These are phyloP conservation scores for Epipyxis sp. DNA, from an alignment of 108 stramenopile genomes.

Conservation along the genomic window DNA sequence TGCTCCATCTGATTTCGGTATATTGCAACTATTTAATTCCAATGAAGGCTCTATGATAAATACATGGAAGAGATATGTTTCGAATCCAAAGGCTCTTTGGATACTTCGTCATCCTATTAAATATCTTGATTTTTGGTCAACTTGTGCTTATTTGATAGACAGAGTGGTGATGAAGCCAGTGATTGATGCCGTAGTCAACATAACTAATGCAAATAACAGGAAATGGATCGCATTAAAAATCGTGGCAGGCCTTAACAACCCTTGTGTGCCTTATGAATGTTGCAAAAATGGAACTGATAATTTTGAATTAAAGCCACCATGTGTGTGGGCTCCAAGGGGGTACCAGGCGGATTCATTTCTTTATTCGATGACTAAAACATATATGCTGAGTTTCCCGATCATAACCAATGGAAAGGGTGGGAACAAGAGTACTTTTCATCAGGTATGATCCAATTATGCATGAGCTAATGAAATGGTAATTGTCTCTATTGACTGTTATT, in stretches of 20 bases:
- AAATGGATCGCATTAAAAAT: constrained; percentile 3
- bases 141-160: constrained; percentile 19
- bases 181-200: neutral
- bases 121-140: constrained; percentile 10
- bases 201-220: neutral
- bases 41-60: neutral
- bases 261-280: constrained; percentile 1
- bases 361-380: constrained; percentile 3
- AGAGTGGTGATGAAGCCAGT: constrained; percentile 13
- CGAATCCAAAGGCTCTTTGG: neutral
- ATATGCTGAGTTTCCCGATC: neutral
- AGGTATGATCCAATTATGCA: no score
- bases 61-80: neutral
- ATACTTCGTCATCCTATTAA: neutral
- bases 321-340: neutral
- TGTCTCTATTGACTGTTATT: no score
- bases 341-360: constrained; percentile 19
- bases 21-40: constrained; percentile 10
- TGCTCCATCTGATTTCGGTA: neutral
- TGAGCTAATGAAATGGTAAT: no score
- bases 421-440: constrained; percentile 16
- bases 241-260: neutral
- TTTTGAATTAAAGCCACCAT: neutral
- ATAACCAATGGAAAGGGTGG: constrained; percentile 8
- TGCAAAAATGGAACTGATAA: neutral